These are phyloP conservation scores for Saccharomycopsis sp. DNA, from an alignment of 805 yeast species.

Conservation along the genomic window DNA sequence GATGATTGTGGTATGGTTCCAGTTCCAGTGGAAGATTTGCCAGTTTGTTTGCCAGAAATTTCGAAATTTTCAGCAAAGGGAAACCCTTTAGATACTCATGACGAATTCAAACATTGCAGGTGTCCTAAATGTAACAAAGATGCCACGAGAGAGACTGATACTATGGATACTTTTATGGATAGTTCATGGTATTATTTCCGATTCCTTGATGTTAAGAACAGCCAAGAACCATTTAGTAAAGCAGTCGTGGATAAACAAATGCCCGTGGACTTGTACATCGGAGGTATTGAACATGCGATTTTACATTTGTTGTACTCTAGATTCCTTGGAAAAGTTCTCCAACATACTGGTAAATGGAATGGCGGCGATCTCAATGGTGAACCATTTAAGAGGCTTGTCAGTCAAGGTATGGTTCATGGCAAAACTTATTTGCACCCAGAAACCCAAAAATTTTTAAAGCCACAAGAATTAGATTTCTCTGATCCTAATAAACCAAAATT, in stretches of 20 bases:
- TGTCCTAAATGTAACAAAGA: conserved; percentile 72
- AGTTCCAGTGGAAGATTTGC: conserved; percentile 82
- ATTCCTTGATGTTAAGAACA: conserved; percentile 68
- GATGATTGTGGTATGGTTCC: conserved; percentile 81
- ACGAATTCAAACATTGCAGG: conserved; percentile 59
- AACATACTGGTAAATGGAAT: conserved; percentile 60
- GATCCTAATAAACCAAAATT: conserved; percentile 25
- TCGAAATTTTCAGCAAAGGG: conserved; percentile 39
- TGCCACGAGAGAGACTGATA: conserved; percentile 89
- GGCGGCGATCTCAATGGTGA: conserved; percentile 55
- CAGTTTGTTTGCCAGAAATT: conserved; percentile 68
- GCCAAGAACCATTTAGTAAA: conserved; percentile 42
- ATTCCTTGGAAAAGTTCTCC: conserved; percentile 75
- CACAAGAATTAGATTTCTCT: conserved; percentile 55
- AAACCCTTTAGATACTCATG: conserved; percentile 62
- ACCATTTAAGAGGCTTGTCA: conserved; percentile 72
- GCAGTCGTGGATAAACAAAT: conserved; percentile 43
- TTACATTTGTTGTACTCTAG: conserved; percentile 82
- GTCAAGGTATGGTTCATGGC: conserved; percentile 99
- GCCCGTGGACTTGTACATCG: conserved; percentile 89
- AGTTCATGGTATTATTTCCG: conserved; percentile 95
- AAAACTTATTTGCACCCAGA: conserved; percentile 68
- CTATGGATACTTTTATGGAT: conserved; percentile 98
- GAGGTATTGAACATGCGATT: conserved; percentile 97
- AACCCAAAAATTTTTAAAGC: conserved; percentile 69